These are phyloP conservation scores for Sugiyamaella smithiae DNA, from an alignment of 805 yeast genomes.

Conservation along the genomic window DNA sequence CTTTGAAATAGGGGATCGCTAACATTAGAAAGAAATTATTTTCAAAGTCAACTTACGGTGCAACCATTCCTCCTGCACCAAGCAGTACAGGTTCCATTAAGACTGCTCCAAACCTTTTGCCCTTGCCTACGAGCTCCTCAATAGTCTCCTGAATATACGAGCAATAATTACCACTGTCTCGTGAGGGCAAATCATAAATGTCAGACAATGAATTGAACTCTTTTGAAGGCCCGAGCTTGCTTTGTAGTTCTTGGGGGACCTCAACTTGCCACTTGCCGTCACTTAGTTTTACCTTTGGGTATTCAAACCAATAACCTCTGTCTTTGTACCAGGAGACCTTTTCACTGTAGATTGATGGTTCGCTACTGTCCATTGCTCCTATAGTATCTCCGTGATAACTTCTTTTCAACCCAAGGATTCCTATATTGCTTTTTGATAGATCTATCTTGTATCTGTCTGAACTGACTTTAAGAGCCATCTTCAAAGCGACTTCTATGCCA, in stretches of 20 bases:
- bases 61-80: constrained; percentile 31
- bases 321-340: constrained; percentile 27
- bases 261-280: constrained; percentile 24
- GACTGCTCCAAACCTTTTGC: constrained; percentile 28
- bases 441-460: constrained; percentile 22
- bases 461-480: constrained; percentile 28
- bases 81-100: constrained; percentile 27
- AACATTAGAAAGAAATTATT: not conserved
- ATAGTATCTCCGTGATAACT: constrained; percentile 31
- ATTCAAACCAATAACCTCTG: constrained; percentile 28
- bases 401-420: constrained; percentile 25
- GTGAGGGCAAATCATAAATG: constrained; percentile 16
- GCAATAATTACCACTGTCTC: constrained; percentile 15
- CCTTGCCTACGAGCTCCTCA: constrained; percentile 11
- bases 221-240: constrained; percentile 9
- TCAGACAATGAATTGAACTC: constrained; percentile 16
- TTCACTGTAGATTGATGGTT: constrained; percentile 26
- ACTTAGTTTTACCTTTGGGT: constrained; percentile 23
- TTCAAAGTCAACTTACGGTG: constrained; percentile 17
- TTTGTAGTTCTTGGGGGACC: constrained; percentile 17
- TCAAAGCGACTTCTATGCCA: constrained; percentile 29
- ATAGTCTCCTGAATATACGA: constrained; percentile 18
- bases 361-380: constrained; percentile 28
- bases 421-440: constrained; percentile 14
- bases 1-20: constrained; percentile 26